Conservation (phyloP, 305 asterid genomes). For the Fraxinus dipetala region DNA sequence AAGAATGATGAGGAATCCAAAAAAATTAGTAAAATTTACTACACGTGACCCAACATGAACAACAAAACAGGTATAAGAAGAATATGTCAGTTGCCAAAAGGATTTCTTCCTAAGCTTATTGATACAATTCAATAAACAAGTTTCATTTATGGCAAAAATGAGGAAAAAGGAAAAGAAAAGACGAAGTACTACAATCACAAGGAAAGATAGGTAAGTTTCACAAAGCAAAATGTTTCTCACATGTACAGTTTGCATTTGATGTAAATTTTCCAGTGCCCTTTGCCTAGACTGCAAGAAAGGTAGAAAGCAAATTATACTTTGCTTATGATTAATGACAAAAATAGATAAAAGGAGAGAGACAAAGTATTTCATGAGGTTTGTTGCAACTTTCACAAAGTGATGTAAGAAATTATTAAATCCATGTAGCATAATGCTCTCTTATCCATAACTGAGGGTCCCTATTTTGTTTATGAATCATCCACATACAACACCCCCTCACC, state of each 20-base stretch:
- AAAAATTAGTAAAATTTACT: not conserved
- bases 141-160: not conserved
- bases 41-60: not conserved
- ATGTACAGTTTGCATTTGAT: slow-evolving; percentile 85
- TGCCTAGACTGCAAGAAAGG: slow-evolving; percentile 81
- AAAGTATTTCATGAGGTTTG: slow-evolving; percentile 12
- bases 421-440: slow-evolving; percentile 4
- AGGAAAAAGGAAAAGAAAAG: not conserved
- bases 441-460: not conserved
- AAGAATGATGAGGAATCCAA: not conserved
- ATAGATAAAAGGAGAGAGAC: slow-evolving; percentile 4
- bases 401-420: slow-evolving; percentile 8
- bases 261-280: slow-evolving; percentile 85
- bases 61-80: not conserved
- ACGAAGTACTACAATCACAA: slow-evolving; percentile 9
- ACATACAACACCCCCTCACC: not conserved
- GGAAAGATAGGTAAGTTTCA: slow-evolving; percentile 9
- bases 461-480: not conserved
- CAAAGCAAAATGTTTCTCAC: slow-evolving; percentile 41
- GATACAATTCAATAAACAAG: not conserved
- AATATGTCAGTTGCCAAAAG: not conserved
- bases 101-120: not conserved
- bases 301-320: slow-evolving; percentile 15
- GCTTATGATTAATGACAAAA: slow-evolving; percentile 5
- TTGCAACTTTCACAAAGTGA: not conserved